Evolutionary conservation across 140 eudicot species (phyloP), one percentile per base, ranked within the genome.

Genomic region (Senecio squalidus): DNA sequence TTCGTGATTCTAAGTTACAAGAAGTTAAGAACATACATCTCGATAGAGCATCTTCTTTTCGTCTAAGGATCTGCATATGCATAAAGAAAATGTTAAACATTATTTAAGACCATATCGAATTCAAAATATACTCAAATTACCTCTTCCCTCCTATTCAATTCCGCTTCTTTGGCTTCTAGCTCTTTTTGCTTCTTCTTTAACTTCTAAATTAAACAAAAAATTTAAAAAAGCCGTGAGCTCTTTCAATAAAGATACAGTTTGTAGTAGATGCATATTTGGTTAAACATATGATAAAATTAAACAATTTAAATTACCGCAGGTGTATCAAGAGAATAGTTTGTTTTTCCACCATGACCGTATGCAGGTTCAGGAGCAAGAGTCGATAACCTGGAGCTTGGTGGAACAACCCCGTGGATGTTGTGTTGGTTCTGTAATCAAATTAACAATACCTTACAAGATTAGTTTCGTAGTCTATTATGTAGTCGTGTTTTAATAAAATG

Each of bases 141-240:
- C 98, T 87, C 83, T 74, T 92, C 98, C 77, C 96, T 79, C 82
- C 61, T 77, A 50, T 74, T 79, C 83, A 92, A 63, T 68, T 92
- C 96, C 48, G 86, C 81, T 63, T 92, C 98, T 73, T 74, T 92
- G 11, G 89, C 87, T 71, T 80, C 84, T 69, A 92, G 76, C 73
- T 92, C 98, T 46, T 59, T 87, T 63, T 77, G 89, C 78, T 74
- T 92, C 82, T 82, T 77, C 67, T 84, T 87, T 47, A 92, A 65
- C 67, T 87, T 90, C 95, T 86, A 54, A 57, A 65, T 26, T n/a
- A n/a, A n/a, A 16, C 17, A 46, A 28, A 33, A 53, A 27, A 45
- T 31, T 14, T 25, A 36, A 36, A 36, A 36, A 34, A 9, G 5
- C 1, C n/a, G n/a, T n/a, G n/a, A n/a, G n/a, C n/a, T n/a, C n/a